Base-by-base conservation (phyloP, 2,329 filamentous ascomycete species). In the Diaporthe helianthi region DNA sequence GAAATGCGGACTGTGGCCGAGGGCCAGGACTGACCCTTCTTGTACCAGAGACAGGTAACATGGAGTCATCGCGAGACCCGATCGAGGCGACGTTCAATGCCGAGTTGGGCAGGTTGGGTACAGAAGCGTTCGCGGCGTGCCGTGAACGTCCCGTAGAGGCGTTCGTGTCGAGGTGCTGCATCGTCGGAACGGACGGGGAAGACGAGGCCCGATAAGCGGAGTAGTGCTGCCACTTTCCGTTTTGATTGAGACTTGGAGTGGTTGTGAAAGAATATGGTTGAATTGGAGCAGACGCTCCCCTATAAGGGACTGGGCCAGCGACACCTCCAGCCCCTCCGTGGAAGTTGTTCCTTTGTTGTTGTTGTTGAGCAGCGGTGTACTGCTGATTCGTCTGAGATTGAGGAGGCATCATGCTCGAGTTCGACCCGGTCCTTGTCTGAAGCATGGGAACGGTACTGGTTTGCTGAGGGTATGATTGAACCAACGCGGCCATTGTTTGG, bases 401-500 rank as follows among this genome's bases (percentile, higher is more conserved):
- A 67, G 82, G 78, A 68, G 85, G 78, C 78, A 90, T 88, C 74
- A 86, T 86, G 76, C 85, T 86, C 68, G 87, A 86, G 51, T 88
- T 85, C 71, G 92, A 90, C 67, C 86, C 85, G 72, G 90, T 88
- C 79, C 90, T 88, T 75, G 90, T 87, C 80, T 93, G 92, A 76
- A 94, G 89, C 87, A 94, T 91, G 73, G 90, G 90, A 76, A 90
- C 86, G 74, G 91, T 90, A 80, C 86, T 85, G 77, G 90, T 89
- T 81, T 93, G 91, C 82, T 93, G 90, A 76, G 92, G 88, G 78
- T 92, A 92, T 72, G 91, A 89, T 83, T 95, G 93, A 77, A 94
- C 91, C 84, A 95, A 86, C 80, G 92, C 92, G 84, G 92, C 92
- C 93, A 96, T 95, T 80, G 79, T 91, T 85, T 60, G 61, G 69